Evolutionary conservation across 2,329 filamentous ascomycete genomes (phyloP), one percentile per base, ranked within the genome.

Genomic region (Sporothrix euskadiensis): DNA sequence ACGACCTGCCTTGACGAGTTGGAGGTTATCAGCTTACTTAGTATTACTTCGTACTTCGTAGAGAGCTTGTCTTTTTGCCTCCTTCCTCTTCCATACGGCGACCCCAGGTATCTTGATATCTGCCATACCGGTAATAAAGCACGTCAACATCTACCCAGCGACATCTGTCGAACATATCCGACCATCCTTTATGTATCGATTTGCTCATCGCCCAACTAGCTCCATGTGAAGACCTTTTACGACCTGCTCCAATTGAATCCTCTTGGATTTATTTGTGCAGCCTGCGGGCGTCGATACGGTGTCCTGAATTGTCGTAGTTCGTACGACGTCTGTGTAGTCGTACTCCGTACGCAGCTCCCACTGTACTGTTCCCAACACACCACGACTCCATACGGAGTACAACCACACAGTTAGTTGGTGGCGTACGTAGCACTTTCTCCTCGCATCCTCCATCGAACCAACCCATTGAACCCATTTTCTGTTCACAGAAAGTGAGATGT

Each of bases 341-440:
- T 35, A 35, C 35, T 35, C 35, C 35, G 35, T 35, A 35, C 35
- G 8, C 8, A 35, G 8, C 35, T 35, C 35, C 35, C 35, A 35
- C 12, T 26, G 52, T 12, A 10, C 30, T 63, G 32, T 19, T 63
- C 19, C 35, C 32, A 41, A 63, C 19, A 63, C 32, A 32, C 32
- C 9, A n/a, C 10, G 39, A 47, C 61, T 66, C 61, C 61, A 66
- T 66, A 66, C 61, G 39, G 61, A 47, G 61, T 66, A 66, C 61
- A 47, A 66, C 39, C 61, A 66, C 39, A 47, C 61, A 49, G 10
- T 49, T 49, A 16, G 30, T n/a, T 61, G 59, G 39, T 47, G 39
- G 9, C 7, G 22, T 47, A 30, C 61, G n/a, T 47, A 8, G 22
- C 12, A 66, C 39, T 63, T 19, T 39, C 16, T 39, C 32, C 22